Conservation (phyloP, 305 asterid genomes). For the Stenogyne calaminthoides region DNA sequence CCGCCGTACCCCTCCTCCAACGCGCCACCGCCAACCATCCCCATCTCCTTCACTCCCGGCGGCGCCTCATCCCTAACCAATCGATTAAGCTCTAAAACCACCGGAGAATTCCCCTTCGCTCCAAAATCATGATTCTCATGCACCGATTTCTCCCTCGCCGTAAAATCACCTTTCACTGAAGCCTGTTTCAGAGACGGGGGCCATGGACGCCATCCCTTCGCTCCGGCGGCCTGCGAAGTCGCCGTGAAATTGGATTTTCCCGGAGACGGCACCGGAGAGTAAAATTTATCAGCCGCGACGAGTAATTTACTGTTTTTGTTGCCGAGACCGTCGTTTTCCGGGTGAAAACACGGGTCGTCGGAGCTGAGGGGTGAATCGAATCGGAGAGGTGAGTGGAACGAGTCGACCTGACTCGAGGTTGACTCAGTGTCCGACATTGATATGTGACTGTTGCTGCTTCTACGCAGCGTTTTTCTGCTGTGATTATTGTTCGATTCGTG, state of each 20-base stretch:
- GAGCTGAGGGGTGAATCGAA: slow-evolving; percentile 61
- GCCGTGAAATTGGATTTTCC: slow-evolving; percentile 43
- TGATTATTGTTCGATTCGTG: slow-evolving; percentile 35
- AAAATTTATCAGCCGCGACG: slow-evolving; percentile 42
- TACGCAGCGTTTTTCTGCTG: slow-evolving; percentile 35
- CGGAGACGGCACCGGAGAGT: slow-evolving; percentile 46
- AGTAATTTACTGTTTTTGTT: slow-evolving; percentile 43
- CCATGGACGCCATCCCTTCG: slow-evolving; percentile 41
- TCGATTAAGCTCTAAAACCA: slow-evolving; percentile 48
- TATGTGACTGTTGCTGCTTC: slow-evolving; percentile 57
- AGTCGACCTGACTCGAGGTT: slow-evolving; percentile 57
- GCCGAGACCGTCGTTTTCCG: slow-evolving; percentile 26
- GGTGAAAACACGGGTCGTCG: slow-evolving; percentile 53
- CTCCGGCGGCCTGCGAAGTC: slow-evolving; percentile 42
- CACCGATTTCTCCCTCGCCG: slow-evolving; percentile 26
- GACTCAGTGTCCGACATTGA: slow-evolving; percentile 85
- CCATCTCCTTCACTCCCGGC: slow-evolving; percentile 49
- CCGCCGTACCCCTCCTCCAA: slow-evolving; percentile 44
- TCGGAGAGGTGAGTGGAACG: slow-evolving; percentile 74
- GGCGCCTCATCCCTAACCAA: slow-evolving; percentile 45
- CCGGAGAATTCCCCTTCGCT: slow-evolving; percentile 38
- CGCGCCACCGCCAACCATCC: slow-evolving; percentile 33
- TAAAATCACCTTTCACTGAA: slow-evolving; percentile 22
- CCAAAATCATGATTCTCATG: slow-evolving; percentile 32
- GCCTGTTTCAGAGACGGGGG: slow-evolving; percentile 40